A percentile compares a stretch with the other conserved stretches of the same genome.
Evolutionary conservation across 352 stramenopile genomes (phyloP).

Genomic region (Stramenopiles sp.): DNA sequence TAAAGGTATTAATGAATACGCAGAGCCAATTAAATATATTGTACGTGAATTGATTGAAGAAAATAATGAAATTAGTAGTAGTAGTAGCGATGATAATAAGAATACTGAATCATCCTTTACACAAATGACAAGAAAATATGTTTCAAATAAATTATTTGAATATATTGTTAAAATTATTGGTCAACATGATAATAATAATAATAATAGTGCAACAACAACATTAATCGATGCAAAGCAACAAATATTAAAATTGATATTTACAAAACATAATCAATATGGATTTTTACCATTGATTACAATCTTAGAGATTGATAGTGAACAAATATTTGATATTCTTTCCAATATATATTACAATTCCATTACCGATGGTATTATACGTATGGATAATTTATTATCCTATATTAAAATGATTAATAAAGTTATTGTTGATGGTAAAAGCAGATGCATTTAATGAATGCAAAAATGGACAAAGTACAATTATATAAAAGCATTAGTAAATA

Average conservation of each 20-base stretch:
- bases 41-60: constrained; percentile 6
- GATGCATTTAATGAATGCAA: constrained; percentile 7
- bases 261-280: constrained; percentile 7
- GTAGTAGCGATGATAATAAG: constrained; percentile 6
- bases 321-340: constrained; percentile 8
- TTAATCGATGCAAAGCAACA: constrained; percentile 2
- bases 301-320: constrained; percentile 6
- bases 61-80: constrained; percentile 8
- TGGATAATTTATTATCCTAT: constrained; percentile 8
- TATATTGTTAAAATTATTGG: constrained; percentile 7
- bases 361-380: constrained; percentile 6
- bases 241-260: constrained; percentile 8
- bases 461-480: constrained; percentile 7
- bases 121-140: constrained; percentile 5
- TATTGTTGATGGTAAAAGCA: constrained; percentile 7
- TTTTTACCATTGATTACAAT: constrained; percentile 8
- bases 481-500: constrained; percentile 7
- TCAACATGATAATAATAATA: constrained; percentile 7
- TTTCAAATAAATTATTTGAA: constrained; percentile 8
- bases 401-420: constrained; percentile 8
- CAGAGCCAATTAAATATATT: constrained; percentile 7
- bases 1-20: constrained; percentile 7
- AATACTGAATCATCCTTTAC: constrained; percentile 7
- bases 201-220: constrained; percentile 7
- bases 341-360: constrained; percentile 8